Conservation (phyloP, 1,284 basidiomycete species). For the Tetrapyrgos nigripes region DNA sequence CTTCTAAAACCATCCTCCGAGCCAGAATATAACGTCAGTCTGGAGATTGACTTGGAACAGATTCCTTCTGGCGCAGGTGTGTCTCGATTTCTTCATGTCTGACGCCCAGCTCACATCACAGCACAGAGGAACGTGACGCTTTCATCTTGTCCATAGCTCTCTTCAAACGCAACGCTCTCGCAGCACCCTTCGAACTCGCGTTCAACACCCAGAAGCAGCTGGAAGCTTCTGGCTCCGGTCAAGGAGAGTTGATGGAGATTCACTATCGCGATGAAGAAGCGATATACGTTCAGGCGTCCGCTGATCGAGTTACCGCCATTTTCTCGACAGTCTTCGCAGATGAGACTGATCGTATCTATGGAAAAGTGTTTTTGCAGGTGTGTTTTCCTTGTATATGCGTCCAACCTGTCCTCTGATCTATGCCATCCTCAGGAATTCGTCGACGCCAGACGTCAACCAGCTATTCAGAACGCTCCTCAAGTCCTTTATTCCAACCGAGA, state of each 20-base stretch:
- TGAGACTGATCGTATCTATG: slow-evolving; percentile 97
- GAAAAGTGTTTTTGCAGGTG: slow-evolving; percentile 97
- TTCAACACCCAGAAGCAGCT: slow-evolving; percentile 90
- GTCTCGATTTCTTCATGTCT: slow-evolving; percentile 36
- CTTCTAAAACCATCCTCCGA: slow-evolving; percentile 72
- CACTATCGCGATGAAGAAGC: slow-evolving; percentile 98
- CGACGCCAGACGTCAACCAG: slow-evolving; percentile 92
- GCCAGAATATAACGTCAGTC: slow-evolving; percentile 88
- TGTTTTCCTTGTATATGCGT: slow-evolving; percentile 28
- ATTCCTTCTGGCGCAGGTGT: slow-evolving; percentile 81
- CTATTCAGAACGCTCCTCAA: slow-evolving; percentile 97
- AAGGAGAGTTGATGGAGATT: slow-evolving; percentile 89
- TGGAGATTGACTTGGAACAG: slow-evolving; percentile 88
- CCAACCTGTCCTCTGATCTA: background rate
- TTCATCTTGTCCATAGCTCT: slow-evolving; percentile 87
- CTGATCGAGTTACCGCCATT: slow-evolving; percentile 97
- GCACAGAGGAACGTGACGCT: slow-evolving; percentile 77
- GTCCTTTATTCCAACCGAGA: slow-evolving; percentile 97
- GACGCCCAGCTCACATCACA: background rate
- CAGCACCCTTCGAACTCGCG: slow-evolving; percentile 93
- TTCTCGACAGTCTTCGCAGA: slow-evolving; percentile 98
- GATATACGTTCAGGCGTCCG: slow-evolving; percentile 93
- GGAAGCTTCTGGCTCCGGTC: slow-evolving; percentile 69
- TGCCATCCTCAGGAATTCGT: slow-evolving; percentile 87
- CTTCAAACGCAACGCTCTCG: slow-evolving; percentile 93